Evolutionary conservation across 176 grass and related monocot species (phyloP).

Genomic region (Secale cereale): DNA sequence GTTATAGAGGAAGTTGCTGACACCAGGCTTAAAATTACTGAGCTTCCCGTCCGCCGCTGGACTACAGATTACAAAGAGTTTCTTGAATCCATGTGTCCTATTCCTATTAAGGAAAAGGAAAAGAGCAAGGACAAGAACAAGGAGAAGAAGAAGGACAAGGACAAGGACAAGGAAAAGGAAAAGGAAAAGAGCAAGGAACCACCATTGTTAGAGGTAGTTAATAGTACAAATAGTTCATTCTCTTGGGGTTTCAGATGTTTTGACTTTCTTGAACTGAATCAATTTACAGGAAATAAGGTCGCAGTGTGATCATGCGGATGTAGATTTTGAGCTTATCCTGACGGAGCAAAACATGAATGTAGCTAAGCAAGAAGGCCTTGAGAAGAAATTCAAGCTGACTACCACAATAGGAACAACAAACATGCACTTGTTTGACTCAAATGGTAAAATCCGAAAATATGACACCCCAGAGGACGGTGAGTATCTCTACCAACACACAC

Average conservation of each 20-base stretch:
- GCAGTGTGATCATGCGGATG: constrained; percentile 55
- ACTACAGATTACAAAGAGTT: no score
- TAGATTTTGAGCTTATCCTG: constrained; percentile 51
- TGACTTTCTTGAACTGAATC: not conserved
- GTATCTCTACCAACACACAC: not conserved
- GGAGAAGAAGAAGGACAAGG: constrained; percentile 28
- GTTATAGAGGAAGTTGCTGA: no score
- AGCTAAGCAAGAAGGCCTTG: no score
- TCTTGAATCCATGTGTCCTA: not conserved
- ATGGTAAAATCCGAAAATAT: no score
- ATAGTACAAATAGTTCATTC: not conserved
- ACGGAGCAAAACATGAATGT: no score
- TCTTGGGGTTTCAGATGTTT: not conserved
- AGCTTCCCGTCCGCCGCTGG: no score
- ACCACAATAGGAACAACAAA: no score
- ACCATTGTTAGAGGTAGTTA: constrained; percentile 63
- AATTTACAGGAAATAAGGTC: constrained; percentile 38
- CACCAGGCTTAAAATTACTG: no score
- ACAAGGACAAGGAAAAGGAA: constrained; percentile 33
- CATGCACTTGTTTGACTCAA: no score
- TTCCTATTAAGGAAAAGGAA: constrained; percentile 12
- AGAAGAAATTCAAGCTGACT: no score
- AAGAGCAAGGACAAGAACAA: constrained; percentile 36
- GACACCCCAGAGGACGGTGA: no score
- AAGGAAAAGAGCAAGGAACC: constrained; percentile 35